phyloP scores from a whole-genome alignment of 768 basidiomycete species.

The Pleurotus eryngii region DNA sequence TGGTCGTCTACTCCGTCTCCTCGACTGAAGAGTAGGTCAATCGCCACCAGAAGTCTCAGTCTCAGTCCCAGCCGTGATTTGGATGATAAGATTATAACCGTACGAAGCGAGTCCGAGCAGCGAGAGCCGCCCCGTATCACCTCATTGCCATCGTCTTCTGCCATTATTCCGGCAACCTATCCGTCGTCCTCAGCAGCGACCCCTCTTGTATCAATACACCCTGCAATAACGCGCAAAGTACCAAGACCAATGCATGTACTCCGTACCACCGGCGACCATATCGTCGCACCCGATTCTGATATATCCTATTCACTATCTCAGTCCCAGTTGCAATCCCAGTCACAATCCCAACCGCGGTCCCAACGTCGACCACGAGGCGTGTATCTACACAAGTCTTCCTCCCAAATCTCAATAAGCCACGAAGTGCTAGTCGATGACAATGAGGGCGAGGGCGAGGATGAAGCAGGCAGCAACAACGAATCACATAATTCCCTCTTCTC shows the following conservation, averaged over 20 bases:
- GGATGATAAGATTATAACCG: background rate
- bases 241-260: background rate
- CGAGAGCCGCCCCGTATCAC: background rate
- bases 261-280: background rate
- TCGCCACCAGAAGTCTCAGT: background rate
- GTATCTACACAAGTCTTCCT: background rate
- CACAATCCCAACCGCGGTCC: constrained; percentile 24
- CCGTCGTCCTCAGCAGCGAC: background rate
- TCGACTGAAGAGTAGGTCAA: background rate
- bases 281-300: constrained; percentile 7
- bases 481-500: constrained; percentile 3
- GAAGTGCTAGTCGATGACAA: background rate
- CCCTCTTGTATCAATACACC: background rate
- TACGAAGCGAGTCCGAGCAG: background rate
- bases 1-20: background rate
- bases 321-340: constrained; percentile 28
- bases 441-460: background rate
- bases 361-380: no score
- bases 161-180: background rate
- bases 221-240: background rate
- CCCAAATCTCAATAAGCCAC: background rate
- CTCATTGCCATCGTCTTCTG: background rate
- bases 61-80: background rate
- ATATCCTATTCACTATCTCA: constrained; percentile 21
- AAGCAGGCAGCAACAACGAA: background rate